Percentiles rank a stretch among this genome's conserved stretches.
phyloP scores from a whole-genome alignment of 1,139 yeast species.

The Pichia terricola region DNA sequence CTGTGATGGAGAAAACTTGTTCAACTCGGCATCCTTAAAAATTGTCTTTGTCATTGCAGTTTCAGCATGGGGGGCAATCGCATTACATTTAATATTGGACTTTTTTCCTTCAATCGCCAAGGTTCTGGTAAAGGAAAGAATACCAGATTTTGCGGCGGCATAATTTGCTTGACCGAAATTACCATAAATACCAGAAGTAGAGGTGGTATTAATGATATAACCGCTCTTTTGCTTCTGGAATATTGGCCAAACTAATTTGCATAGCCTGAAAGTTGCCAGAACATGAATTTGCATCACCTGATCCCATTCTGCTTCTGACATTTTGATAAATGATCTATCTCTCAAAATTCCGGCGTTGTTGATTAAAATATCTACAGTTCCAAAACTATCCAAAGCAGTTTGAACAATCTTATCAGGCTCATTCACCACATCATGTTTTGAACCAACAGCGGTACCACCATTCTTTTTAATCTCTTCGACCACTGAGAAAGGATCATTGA shows the following conservation, averaged over 20 bases:
- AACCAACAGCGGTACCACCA: constrained; percentile 83
- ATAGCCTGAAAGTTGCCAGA: constrained; percentile 69
- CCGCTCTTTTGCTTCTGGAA: constrained; percentile 74
- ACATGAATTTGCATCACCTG: constrained; percentile 76
- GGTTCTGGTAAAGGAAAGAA: constrained; percentile 76
- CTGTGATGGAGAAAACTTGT: constrained; percentile 77
- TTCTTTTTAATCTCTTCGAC: constrained; percentile 64
- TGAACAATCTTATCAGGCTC: constrained; percentile 71
- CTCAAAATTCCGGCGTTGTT: constrained; percentile 94
- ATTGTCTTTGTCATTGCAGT: constrained; percentile 93
- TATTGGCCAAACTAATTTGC: constrained; percentile 90
- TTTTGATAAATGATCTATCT: constrained; percentile 79
- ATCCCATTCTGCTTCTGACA: constrained; percentile 80
- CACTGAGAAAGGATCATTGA: constrained; percentile 63
- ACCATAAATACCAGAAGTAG: constrained; percentile 96
- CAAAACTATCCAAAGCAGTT: constrained; percentile 70
- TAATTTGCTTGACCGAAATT: constrained; percentile 97
- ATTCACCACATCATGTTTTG: constrained; percentile 70
- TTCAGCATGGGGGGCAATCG: constrained; percentile 95
- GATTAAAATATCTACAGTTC: constrained; percentile 75
- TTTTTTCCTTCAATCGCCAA: constrained; percentile 86
- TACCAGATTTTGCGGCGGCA: constrained; percentile 86
- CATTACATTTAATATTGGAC: constrained; percentile 64
- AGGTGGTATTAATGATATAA: constrained; percentile 77
- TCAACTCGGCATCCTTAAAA: constrained; percentile 66